Base-by-base conservation (phyloP, 2,329 filamentous ascomycete species). In the Trichoderma atroviride region DNA sequence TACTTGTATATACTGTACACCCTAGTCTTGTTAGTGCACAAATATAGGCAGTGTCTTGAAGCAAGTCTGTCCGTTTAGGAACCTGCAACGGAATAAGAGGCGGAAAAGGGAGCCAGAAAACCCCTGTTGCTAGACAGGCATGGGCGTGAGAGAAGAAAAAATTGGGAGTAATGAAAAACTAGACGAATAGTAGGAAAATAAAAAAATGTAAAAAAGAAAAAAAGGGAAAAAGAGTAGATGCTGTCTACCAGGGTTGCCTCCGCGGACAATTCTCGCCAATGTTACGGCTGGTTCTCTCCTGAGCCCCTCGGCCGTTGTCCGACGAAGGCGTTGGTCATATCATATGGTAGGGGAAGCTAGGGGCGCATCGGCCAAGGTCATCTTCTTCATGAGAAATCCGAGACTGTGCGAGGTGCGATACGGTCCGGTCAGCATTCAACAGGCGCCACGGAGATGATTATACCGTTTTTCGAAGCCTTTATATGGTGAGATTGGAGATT, bases 301-400 rank as follows among this genome's bases (percentile, higher is more conserved):
- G 63, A 58, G 55, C 40, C 47, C 57, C 59, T 70, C 68, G 68
- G 68, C 31, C 68, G 63, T 70, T 70, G 61, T 70, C 68, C 68
- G 68, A 70, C 40, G n/a, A 67, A 65, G 24, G 53, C 62, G 62
- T 65, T 65, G 62, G 62, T 57, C 62, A 43, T 58, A 35, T 43
- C 52, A 64, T 50, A 59, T 67, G 55, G 63, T 57, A 59, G 55
- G 63, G 53, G 37, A 56, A 43, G 62, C 63, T 67, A 67, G 63
- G 63, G 63, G 55, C 31, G 63, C 43, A 58, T 66, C 37, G n/a
- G 37, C 16, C 63, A 58, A n/a, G 37, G 52, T 27, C 63, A 67
- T 61, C 43, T 14, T 59, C 31, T 53, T 60, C 22, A 57, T 33
- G 29, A 13, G 40, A 29, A 58, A 63, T 57, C 60, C 53, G 67